Conservation (phyloP, 352 stramenopile genomes). For the Aphanomyces astaci region DNA sequence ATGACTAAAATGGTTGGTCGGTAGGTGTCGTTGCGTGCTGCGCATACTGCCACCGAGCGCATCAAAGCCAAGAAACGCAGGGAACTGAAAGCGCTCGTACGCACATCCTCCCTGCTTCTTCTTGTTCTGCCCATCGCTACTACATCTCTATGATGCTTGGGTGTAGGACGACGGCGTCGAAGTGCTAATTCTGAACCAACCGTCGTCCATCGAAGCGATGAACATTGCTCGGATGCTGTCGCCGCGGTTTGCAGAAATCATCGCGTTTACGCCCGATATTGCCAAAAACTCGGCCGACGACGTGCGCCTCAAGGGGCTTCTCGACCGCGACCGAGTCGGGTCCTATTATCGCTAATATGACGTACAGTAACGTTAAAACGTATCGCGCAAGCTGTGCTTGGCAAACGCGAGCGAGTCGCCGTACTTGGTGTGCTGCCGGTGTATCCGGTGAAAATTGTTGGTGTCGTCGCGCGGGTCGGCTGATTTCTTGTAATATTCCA, state of each 20-base stretch:
- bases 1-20: not conserved
- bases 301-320: constrained; percentile 48
- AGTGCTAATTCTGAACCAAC: constrained; percentile 54
- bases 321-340: constrained; percentile 42
- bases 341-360: constrained; percentile 52
- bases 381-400: constrained; percentile 49
- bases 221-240: constrained; percentile 76
- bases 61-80: not conserved
- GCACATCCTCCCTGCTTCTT: not conserved
- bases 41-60: not conserved
- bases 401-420: constrained; percentile 45
- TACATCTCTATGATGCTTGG: too few relatives aligned
- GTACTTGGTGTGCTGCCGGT: constrained; percentile 59
- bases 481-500: constrained; percentile 53
- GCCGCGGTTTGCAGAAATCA: constrained; percentile 51
- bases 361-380: constrained; percentile 3
- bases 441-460: constrained; percentile 39
- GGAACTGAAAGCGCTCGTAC: constrained; percentile 14
- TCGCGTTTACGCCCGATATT: constrained; percentile 46
- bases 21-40: constrained; percentile 1
- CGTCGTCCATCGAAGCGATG: constrained; percentile 69
- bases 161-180: constrained; percentile 46
- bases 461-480: constrained; percentile 39
- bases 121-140: not conserved
- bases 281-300: constrained; percentile 47